Conservation (phyloP, 805 yeast genomes). For the Metschnikowia cubensis region DNA sequence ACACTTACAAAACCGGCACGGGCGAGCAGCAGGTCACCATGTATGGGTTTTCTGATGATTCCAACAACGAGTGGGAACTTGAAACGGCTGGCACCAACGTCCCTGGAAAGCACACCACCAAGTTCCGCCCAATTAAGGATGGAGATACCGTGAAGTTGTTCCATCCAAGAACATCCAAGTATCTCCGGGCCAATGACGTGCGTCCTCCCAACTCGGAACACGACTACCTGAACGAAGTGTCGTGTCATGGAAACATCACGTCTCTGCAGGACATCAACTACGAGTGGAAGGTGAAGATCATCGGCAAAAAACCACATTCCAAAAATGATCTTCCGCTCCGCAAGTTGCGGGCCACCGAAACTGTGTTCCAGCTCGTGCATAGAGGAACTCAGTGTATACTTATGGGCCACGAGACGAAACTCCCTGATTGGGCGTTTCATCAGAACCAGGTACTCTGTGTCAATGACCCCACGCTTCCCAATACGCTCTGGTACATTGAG, state of each 20-base stretch:
- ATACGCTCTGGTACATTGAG: slow-evolving; percentile 75
- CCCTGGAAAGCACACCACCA: slow-evolving; percentile 37
- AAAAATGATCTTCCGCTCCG: slow-evolving; percentile 32
- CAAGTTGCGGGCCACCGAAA: slow-evolving; percentile 51
- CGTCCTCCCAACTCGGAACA: slow-evolving; percentile 89
- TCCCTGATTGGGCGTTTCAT: slow-evolving; percentile 81
- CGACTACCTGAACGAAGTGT: slow-evolving; percentile 83
- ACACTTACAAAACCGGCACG: slow-evolving; percentile 60
- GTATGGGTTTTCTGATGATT: slow-evolving; percentile 54
- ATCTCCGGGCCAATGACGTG: slow-evolving; percentile 63
- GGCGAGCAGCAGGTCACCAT: slow-evolving; percentile 77
- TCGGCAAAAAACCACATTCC: slow-evolving; percentile 30
- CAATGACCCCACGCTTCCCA: slow-evolving; percentile 61
- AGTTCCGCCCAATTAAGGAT: slow-evolving; percentile 40
- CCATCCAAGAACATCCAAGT: slow-evolving; percentile 65
- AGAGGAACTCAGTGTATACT: slow-evolving; percentile 64
- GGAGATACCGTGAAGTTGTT: slow-evolving; percentile 61
- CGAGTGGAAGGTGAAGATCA: slow-evolving; percentile 59
- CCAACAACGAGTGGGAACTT: slow-evolving; percentile 70
- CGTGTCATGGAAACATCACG: slow-evolving; percentile 57
- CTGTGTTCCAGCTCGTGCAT: slow-evolving; percentile 69
- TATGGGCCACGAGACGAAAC: slow-evolving; percentile 63
- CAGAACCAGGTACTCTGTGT: slow-evolving; percentile 91
- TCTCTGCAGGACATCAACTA: slow-evolving; percentile 66
- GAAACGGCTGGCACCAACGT: slow-evolving; percentile 40